Percentiles rank a stretch among this genome's conserved stretches.
phyloP scores from a whole-genome alignment of 2,329 filamentous ascomycete genomes.

The Tolypocladium album region DNA sequence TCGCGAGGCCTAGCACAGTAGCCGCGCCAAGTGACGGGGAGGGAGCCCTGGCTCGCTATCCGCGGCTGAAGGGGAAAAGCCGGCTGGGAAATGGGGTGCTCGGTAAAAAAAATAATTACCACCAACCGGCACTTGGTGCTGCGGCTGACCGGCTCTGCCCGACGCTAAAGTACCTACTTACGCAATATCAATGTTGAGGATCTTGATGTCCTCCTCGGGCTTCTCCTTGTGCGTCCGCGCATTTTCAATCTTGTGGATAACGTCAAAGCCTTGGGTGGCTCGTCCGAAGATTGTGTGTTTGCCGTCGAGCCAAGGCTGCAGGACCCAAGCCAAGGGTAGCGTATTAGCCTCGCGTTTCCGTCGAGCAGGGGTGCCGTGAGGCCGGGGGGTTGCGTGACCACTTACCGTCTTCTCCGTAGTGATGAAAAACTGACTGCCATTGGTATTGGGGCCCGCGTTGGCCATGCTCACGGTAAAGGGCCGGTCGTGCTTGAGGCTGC shows the following conservation, averaged over 20 bases:
- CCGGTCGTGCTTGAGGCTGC: conserved; percentile 83
- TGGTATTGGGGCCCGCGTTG: conserved; percentile 90
- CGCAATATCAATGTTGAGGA: conserved; percentile 69
- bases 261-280: conserved; percentile 81
- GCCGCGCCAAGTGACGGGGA: not conserved
- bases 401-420: conserved; percentile 87
- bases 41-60: not conserved
- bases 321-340: not conserved
- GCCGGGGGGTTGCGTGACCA: conserved; percentile 9
- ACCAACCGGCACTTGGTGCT: not conserved
- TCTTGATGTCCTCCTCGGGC: conserved; percentile 94
- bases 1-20: not conserved
- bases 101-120: not conserved
- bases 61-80: not conserved
- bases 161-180: conserved; percentile 15
- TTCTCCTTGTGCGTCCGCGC: conserved; percentile 79
- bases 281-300: conserved; percentile 96
- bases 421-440: conserved; percentile 96
- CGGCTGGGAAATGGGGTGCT: not conserved
- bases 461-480: conserved; percentile 97
- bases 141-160: not conserved
- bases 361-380: not conserved
- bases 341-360: not conserved
- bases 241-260: conserved; percentile 94
- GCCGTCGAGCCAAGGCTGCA: conserved; percentile 77